These are phyloP conservation scores for Carex pumila DNA, from an alignment of 176 grass and related monocot species.

Conservation along the genomic window DNA sequence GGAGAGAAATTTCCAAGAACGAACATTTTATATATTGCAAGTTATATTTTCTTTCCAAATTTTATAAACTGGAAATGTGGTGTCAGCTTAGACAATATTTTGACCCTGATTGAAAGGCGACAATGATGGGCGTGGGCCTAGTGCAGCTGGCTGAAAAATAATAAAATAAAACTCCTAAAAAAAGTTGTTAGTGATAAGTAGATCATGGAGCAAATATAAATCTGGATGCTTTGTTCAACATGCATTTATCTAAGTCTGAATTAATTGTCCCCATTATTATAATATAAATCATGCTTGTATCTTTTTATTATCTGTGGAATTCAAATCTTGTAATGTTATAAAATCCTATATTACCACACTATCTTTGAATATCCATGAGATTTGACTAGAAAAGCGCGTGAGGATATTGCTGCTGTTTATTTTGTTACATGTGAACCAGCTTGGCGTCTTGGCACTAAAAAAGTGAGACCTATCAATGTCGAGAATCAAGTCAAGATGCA, in stretches of 20 bases:
- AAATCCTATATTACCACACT: neutral
- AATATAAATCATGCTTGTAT: neutral
- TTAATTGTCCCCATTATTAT: neutral
- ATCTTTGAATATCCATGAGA: neutral
- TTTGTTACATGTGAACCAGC: neutral
- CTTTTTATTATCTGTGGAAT: neutral
- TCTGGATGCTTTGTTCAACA: neutral
- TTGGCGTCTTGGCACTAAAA: neutral
- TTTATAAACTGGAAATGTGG: neutral
- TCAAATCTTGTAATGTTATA: neutral
- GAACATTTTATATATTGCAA: neutral
- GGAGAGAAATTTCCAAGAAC: neutral
- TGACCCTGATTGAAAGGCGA: neutral
- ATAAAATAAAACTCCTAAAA: neutral
- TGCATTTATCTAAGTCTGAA: neutral
- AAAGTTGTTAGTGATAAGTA: neutral
- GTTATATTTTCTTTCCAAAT: neutral
- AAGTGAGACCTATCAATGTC: neutral
- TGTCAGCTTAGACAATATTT: neutral
- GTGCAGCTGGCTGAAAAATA: neutral
- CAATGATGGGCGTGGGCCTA: neutral
- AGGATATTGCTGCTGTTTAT: neutral
- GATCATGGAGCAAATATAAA: neutral
- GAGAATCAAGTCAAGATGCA: neutral
- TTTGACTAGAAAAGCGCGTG: neutral